Conservation (phyloP, 2,329 filamentous ascomycete genomes). For the Coniochaeta ligniaria region DNA sequence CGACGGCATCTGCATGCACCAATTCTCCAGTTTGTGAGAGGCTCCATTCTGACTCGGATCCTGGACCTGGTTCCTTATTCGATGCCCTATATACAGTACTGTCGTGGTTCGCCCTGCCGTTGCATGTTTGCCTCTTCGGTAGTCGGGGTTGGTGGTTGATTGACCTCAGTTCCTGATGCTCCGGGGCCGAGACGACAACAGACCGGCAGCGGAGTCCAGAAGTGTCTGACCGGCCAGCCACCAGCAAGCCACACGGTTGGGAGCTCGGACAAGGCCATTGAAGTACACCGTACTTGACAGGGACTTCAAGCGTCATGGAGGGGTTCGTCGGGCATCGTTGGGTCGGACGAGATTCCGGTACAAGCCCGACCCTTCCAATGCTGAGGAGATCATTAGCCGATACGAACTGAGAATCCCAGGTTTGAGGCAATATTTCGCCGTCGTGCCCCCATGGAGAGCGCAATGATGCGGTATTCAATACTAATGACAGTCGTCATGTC, state of each 20-base stretch:
- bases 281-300: not conserved
- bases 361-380: not conserved
- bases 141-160: not conserved
- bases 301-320: not conserved
- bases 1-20: slow-evolving; percentile 13
- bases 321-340: not conserved
- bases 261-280: not conserved
- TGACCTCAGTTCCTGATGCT: not conserved
- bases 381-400: not conserved
- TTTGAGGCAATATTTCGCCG: not conserved
- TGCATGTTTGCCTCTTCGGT: not conserved
- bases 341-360: not conserved
- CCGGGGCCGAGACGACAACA: not conserved
- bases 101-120: not conserved
- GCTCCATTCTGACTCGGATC: not conserved
- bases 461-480: not conserved
- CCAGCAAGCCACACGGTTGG: not conserved
- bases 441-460: not conserved
- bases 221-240: not conserved
- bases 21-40: not conserved
- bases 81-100: not conserved
- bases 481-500: not conserved
- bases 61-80: not conserved
- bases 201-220: not conserved
- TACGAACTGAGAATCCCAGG: not conserved